phyloP scores from a whole-genome alignment of 2,329 filamentous ascomycete genomes.

The Aspergillus arachidicola region DNA sequence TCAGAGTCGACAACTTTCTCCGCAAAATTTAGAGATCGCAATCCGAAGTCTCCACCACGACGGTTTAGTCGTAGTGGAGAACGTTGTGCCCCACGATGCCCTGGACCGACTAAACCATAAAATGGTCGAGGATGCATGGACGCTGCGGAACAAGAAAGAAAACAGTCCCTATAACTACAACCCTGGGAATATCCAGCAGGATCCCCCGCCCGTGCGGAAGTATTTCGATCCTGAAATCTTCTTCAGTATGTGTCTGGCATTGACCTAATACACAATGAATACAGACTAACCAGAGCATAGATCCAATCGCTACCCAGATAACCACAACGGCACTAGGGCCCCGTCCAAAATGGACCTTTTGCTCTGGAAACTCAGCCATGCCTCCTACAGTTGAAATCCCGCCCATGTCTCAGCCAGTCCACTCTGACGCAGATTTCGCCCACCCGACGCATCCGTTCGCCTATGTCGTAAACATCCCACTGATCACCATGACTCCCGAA shows the following conservation, averaged over 20 bases:
- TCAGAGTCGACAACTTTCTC: constrained; percentile 40
- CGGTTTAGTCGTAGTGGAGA: constrained; percentile 60
- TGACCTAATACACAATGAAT: background rate
- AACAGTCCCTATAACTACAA: constrained; percentile 66
- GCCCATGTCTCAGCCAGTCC: constrained; percentile 50
- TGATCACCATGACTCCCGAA: constrained; percentile 53
- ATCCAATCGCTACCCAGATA: constrained; percentile 44
- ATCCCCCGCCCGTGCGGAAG: constrained; percentile 54
- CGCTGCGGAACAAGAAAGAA: constrained; percentile 55
- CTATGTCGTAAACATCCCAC: constrained; percentile 57
- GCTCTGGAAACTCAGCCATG: constrained; percentile 55
- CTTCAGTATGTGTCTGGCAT: constrained; percentile 46
- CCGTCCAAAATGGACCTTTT: constrained; percentile 59
- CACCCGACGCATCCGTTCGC: constrained; percentile 60
- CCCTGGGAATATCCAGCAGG: constrained; percentile 61
- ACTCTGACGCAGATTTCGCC: constrained; percentile 62
- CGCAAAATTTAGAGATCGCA: constrained; percentile 59
- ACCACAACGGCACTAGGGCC: constrained; percentile 57
- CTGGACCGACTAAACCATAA: constrained; percentile 59
- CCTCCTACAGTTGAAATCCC: constrained; percentile 47
- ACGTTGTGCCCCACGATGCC: constrained; percentile 54
- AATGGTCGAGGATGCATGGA: constrained; percentile 61
- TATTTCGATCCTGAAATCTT: constrained; percentile 57
- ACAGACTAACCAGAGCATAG: constrained; percentile 41
- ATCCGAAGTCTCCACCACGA: constrained; percentile 55